Conservation (phyloP, 2,329 filamentous ascomycete species). For the Nakataea oryzae region DNA sequence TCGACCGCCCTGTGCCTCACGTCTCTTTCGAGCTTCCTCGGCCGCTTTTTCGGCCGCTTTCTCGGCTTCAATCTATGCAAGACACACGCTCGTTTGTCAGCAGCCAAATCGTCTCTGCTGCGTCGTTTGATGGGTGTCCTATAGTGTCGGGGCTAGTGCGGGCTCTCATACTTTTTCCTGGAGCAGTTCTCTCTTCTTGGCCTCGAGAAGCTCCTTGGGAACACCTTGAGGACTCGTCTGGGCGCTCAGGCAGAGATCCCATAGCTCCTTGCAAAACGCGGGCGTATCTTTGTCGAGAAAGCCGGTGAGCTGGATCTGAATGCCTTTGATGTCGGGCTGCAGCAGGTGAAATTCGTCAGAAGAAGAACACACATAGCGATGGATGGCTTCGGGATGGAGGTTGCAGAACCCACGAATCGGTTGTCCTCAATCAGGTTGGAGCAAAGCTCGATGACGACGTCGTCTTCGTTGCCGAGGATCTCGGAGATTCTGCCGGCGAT, state of each 20-base stretch:
- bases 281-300: slow-evolving; percentile 91
- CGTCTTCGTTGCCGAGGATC: slow-evolving; percentile 86
- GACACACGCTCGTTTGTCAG: not conserved
- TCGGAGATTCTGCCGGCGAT: slow-evolving; percentile 80
- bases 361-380: slow-evolving; percentile 10
- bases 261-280: slow-evolving; percentile 84
- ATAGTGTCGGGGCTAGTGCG: not conserved
- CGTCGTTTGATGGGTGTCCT: not conserved
- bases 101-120: not conserved
- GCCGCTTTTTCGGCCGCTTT: slow-evolving; percentile 63
- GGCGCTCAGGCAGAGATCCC: slow-evolving; percentile 83
- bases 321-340: slow-evolving; percentile 88
- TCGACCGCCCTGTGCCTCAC: slow-evolving; percentile 60
- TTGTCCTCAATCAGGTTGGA: slow-evolving; percentile 61
- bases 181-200: slow-evolving; percentile 89
- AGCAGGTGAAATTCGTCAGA: not conserved
- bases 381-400: not conserved
- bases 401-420: slow-evolving; percentile 54
- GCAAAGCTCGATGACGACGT: slow-evolving; percentile 84
- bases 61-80: slow-evolving; percentile 63
- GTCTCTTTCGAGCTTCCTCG: slow-evolving; percentile 40
- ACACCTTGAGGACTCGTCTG: slow-evolving; percentile 84
- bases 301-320: slow-evolving; percentile 89
- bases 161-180: slow-evolving; percentile 71
- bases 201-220: slow-evolving; percentile 86